A percentile compares a stretch with the other conserved stretches of the same genome.
Conservation (phyloP, 495 filamentous ascomycete genomes). For the Xylaria cubensis region DNA sequence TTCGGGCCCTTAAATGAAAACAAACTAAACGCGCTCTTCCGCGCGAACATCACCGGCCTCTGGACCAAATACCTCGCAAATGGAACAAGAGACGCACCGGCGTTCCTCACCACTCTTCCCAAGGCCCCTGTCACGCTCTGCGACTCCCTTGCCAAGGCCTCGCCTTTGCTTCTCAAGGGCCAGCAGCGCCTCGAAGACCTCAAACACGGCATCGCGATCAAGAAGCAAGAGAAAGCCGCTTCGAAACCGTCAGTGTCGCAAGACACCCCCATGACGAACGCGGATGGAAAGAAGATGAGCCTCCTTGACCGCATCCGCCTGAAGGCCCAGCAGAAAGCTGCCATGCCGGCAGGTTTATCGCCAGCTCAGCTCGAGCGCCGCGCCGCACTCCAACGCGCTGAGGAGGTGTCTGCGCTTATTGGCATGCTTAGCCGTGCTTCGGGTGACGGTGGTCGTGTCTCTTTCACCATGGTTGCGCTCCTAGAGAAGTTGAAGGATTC, state of each 20-base stretch:
- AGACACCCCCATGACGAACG: slow-evolving; percentile 36
- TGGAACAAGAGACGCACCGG: slow-evolving; percentile 14
- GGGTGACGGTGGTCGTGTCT: slow-evolving; percentile 47
- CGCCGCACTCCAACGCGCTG: slow-evolving; percentile 64
- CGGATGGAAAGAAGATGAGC: slow-evolving; percentile 48
- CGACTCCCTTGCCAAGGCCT: slow-evolving; percentile 52
- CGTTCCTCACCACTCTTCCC: slow-evolving; percentile 63
- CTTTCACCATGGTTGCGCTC: slow-evolving; percentile 67
- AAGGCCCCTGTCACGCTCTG: slow-evolving; percentile 58
- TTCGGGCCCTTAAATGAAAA: slow-evolving; percentile 62
- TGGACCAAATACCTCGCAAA: slow-evolving; percentile 51
- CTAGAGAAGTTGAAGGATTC: slow-evolving; percentile 66
- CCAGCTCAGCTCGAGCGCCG: slow-evolving; percentile 59
- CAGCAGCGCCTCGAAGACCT: slow-evolving; percentile 68
- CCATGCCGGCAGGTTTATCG: slow-evolving; percentile 48
- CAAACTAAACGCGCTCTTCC: slow-evolving; percentile 60
- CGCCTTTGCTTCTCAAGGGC: slow-evolving; percentile 57
- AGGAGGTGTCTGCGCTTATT: slow-evolving; percentile 66
- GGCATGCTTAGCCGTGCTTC: slow-evolving; percentile 60
- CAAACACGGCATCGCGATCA: slow-evolving; percentile 55
- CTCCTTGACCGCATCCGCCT: slow-evolving; percentile 69
- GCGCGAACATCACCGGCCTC: slow-evolving; percentile 51
- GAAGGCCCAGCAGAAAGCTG: slow-evolving; percentile 59
- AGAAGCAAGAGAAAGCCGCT: slow-evolving; percentile 47
- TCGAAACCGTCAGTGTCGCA: slow-evolving; percentile 19